phyloP scores from a whole-genome alignment of 352 stramenopile genomes.

The Phytophthora sp. region DNA sequence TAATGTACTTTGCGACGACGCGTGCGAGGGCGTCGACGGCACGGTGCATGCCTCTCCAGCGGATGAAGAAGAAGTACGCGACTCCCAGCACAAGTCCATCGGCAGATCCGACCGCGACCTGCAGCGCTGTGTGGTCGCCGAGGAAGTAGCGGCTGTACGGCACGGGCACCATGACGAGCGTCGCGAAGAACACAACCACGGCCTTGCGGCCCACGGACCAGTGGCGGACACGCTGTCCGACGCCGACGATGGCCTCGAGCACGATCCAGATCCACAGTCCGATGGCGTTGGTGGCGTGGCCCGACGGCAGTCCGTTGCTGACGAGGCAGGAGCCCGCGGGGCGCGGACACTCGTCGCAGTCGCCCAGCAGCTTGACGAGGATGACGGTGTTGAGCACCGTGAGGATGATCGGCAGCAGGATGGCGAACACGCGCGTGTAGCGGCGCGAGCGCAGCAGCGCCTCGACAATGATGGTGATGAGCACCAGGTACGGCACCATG shows the following conservation, averaged over 20 bases:
- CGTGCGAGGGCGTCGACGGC: slow-evolving; percentile 24
- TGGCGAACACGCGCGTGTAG: slow-evolving; percentile 49
- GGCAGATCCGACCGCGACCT: slow-evolving; percentile 36
- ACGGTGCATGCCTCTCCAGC: slow-evolving; percentile 32
- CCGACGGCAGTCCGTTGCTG: slow-evolving; percentile 50
- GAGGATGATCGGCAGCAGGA: slow-evolving; percentile 42
- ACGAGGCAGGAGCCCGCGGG: slow-evolving; percentile 45
- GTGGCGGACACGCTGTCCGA: slow-evolving; percentile 21
- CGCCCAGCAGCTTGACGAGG: slow-evolving; percentile 36
- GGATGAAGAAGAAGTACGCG: slow-evolving; percentile 49
- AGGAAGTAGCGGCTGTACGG: slow-evolving; percentile 57
- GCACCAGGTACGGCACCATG: slow-evolving; percentile 52
- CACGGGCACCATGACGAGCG: slow-evolving; percentile 39
- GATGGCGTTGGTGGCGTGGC: slow-evolving; percentile 55
- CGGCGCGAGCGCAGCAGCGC: slow-evolving; percentile 35
- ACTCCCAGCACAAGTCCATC: slow-evolving; percentile 40
- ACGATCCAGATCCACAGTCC: slow-evolving; percentile 46
- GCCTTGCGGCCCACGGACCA: slow-evolving; percentile 27
- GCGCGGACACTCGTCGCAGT: slow-evolving; percentile 45
- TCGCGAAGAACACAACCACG: slow-evolving; percentile 15
- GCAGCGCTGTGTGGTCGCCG: slow-evolving; percentile 48
- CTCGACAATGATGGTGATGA: slow-evolving; percentile 46
- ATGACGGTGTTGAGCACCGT: slow-evolving; percentile 50
- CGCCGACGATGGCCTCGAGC: slow-evolving; percentile 39
- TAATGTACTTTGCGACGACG: slow-evolving; percentile 25